phyloP scores from a whole-genome alignment of 768 basidiomycete genomes.

The Mycena vulgaris region DNA sequence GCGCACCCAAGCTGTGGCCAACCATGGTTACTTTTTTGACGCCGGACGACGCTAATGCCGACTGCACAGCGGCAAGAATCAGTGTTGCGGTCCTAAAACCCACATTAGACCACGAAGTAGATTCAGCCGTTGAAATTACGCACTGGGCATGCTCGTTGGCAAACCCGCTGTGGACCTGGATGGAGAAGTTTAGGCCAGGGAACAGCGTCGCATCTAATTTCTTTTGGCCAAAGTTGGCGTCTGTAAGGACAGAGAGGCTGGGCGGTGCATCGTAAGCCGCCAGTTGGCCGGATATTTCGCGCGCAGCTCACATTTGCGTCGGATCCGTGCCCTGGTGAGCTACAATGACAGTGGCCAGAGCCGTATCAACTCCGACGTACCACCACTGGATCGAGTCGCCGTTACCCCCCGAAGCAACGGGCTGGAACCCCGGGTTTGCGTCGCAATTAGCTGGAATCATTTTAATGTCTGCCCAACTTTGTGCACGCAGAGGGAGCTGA shows the following conservation, averaged over 20 bases:
- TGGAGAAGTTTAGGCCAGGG: constrained; percentile 56
- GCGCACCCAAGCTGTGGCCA: constrained; percentile 57
- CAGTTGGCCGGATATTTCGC: background rate
- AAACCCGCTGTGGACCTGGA: constrained; percentile 64
- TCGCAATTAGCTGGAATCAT: constrained; percentile 57
- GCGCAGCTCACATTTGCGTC: constrained; percentile 48
- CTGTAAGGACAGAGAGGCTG: constrained; percentile 57
- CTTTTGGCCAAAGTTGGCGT: constrained; percentile 51
- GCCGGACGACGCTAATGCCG: constrained; percentile 49
- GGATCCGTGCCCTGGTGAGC: constrained; percentile 55
- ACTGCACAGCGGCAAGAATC: constrained; percentile 58
- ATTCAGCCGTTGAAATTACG: constrained; percentile 27
- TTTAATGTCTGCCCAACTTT: background rate
- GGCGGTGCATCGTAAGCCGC: background rate
- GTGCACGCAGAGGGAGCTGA: constrained; percentile 34
- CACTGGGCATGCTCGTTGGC: constrained; percentile 58
- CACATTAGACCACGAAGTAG: background rate
- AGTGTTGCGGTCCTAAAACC: constrained; percentile 54
- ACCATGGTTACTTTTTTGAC: constrained; percentile 57
- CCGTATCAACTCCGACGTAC: constrained; percentile 60
- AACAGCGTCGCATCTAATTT: constrained; percentile 56
- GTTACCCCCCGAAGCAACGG: constrained; percentile 66
- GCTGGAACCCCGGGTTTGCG: constrained; percentile 63
- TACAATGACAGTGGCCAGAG: constrained; percentile 54
- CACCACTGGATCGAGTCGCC: constrained; percentile 60